Base-by-base conservation (phyloP, 2,329 filamentous ascomycete genomes). In the Fragosphaeria purpurea region DNA sequence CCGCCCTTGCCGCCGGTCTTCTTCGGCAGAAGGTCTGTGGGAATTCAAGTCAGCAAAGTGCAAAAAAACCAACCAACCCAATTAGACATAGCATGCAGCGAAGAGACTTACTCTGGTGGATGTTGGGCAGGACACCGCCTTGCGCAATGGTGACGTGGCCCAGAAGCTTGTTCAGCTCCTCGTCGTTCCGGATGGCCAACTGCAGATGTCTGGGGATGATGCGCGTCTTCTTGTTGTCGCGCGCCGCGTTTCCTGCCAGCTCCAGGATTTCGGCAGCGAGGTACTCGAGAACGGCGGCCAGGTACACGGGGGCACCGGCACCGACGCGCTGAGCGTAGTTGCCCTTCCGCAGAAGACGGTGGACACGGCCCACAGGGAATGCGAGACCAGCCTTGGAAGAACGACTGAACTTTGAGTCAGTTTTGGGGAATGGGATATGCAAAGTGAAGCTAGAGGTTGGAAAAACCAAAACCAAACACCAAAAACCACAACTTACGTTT, bases 181-280 rank as follows among this genome's bases (percentile, higher is more conserved):
- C 91, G 72, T 97, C 91, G 77, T 96, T 96, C 67, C 93, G 85
- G 78, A 98, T 98, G 74, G 93, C 93, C 63, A 98, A 88, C 79
- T 98, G 93, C 45, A 98, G 83, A 74, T 98, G 93, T 73, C 93
- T 89, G 59, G 93, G 93, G 56, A 97, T 98, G 77, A 98, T 98
- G 86, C 93, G 90, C 59, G 91, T 98, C 86, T 97, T 97, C 88
- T 98, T 98, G 85, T 97, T 96, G 77, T 98, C 93, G 64, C 93
- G 91, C 58, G 93, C 93, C 65, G 93, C 93, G 73, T 98, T 98
- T 64, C 93, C 93, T 70, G 93, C 93, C 75, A 98, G 77, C 76
- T 98, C 93, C 66, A 98, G 89, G 63, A 98, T 96, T 79, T 98
- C 93, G 60, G 93, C 93, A 62, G 93, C 91, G 54, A 98, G 86